A percentile compares a stretch with the other conserved stretches of the same genome.
Evolutionary conservation across 1,284 basidiomycete species (phyloP).

Genomic region (Psilocybe mexicana): DNA sequence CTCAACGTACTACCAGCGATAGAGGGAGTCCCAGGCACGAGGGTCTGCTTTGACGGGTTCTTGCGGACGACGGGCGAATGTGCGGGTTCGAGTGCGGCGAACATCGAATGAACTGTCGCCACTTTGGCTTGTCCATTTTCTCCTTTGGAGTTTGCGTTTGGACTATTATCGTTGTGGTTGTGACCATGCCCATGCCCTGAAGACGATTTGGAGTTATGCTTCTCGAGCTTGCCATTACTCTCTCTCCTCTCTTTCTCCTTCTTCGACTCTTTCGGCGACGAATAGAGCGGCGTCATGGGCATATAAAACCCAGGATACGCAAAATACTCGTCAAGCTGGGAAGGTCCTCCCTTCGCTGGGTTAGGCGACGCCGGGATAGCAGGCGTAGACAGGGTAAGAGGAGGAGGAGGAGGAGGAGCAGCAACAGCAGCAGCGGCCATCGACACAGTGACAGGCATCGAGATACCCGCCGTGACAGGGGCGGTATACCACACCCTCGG

Average conservation of each 20-base stretch:
- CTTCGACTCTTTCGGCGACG: slow-evolving; percentile 7
- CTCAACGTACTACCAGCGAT: no score
- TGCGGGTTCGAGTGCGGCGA: slow-evolving; percentile 18
- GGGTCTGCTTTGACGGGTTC: slow-evolving; percentile 4
- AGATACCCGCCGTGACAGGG: not conserved
- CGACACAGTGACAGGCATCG: not conserved
- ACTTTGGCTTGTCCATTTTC: not conserved
- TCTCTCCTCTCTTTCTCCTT: slow-evolving; percentile 16
- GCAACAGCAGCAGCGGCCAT: slow-evolving; percentile 6
- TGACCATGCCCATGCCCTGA: not conserved
- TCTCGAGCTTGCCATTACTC: slow-evolving; percentile 17
- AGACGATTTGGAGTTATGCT: slow-evolving; percentile 8
- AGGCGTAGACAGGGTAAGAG: no score
- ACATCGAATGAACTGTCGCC: slow-evolving; percentile 16
- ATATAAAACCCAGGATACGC: slow-evolving; percentile 18
- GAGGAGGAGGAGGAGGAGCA: no score
- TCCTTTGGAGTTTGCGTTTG: not conserved
- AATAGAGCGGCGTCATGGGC: slow-evolving; percentile 10
- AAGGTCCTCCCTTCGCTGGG: no score
- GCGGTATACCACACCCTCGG: slow-evolving; percentile 8
- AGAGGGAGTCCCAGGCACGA: not conserved
- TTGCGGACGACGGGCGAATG: slow-evolving; percentile 13
- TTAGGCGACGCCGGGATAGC: no score
- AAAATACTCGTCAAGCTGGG: slow-evolving; percentile 16
- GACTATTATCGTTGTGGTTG: no score